Evolutionary conservation across 1,284 basidiomycete species (phyloP), one percentile per base, ranked within the genome.

Genomic region (Neolentinus lepideus): DNA sequence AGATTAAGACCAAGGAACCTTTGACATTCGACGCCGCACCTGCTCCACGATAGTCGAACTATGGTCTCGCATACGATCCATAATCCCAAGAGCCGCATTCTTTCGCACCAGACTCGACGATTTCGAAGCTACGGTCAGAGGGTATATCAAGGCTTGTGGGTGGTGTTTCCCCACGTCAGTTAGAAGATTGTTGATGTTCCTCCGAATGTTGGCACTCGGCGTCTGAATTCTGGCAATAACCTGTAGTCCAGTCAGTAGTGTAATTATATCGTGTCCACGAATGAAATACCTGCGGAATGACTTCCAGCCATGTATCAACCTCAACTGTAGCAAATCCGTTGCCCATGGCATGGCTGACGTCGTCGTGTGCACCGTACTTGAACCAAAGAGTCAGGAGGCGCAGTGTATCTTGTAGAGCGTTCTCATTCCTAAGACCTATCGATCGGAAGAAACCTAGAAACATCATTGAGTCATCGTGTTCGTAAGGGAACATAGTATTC

Each of bases 201-300:
- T 81, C 46, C 94, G 84, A 59, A 99, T 94, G 56, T 92, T 90
- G 29, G 76, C 75, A 62, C 90, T 92, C 0, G 95, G 95, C 0
- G 94, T 97, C 74, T 98, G 95, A 63, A 99, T 98, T 38, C 97
- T 88, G 38, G 97, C 97, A 65, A 99, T 99, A 63, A 99, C 97
- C 90, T 98, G 63, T 22, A 29, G 31, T 3, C 25, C 50, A n/a
- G 56, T 27, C 47, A 51, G 16, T 38, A 46, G 46, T 22, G 26
- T 27, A 19, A 38, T 26, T 33, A 21, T 56, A 22, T 25, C 29
- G 33, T 36, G 3, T 24, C 4, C 12, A 27, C n/a, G n/a, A 1
- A 21, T 14, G 19, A 58, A 75, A 58, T 67, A 91, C 92, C 79
- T 96, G 95, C 38, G 97, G 97, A 58, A 99, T 94, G 59, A 99